Evolutionary conservation across 2,329 filamentous ascomycete genomes (phyloP).

Genomic region (Colletotrichum tropicale): DNA sequence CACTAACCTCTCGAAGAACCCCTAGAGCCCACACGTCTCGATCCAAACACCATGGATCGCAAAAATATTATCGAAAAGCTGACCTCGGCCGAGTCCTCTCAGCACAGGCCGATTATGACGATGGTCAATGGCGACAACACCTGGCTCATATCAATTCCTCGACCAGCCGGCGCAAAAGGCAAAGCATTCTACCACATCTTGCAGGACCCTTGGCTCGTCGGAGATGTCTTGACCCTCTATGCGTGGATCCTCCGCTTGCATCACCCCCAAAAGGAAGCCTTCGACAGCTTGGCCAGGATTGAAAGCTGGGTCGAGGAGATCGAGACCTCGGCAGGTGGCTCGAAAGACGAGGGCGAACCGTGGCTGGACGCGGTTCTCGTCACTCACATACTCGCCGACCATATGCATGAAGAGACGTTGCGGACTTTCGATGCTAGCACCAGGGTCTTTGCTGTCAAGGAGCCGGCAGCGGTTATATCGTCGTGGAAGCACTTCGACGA

Average conservation of each 20-base stretch:
- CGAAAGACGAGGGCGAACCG: neutral
- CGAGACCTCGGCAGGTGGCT: neutral
- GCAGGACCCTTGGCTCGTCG: slow-evolving; percentile 37
- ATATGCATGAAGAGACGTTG: neutral
- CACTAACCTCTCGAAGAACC: neutral
- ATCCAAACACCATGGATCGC: neutral
- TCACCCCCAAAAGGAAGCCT: neutral
- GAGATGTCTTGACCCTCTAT: neutral
- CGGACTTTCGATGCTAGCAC: neutral
- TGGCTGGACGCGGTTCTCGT: neutral
- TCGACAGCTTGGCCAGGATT: neutral
- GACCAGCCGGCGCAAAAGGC: slow-evolving; percentile 22
- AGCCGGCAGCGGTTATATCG: neutral
- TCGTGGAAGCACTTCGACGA: neutral
- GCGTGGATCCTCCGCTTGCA: neutral
- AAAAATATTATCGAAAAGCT: neutral
- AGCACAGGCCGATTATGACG: slow-evolving; percentile 28
- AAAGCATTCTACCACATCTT: slow-evolving; percentile 35
- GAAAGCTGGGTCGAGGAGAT: neutral
- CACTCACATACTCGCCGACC: neutral
- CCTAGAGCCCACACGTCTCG: fast-evolving
- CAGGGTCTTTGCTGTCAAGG: neutral
- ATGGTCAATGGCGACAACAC: slow-evolving; percentile 37
- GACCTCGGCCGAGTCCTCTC: neutral
- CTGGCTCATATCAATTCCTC: slow-evolving; percentile 37